Base-by-base conservation (phyloP, 2,329 filamentous ascomycete species). In the Rhynchosporium secalis region DNA sequence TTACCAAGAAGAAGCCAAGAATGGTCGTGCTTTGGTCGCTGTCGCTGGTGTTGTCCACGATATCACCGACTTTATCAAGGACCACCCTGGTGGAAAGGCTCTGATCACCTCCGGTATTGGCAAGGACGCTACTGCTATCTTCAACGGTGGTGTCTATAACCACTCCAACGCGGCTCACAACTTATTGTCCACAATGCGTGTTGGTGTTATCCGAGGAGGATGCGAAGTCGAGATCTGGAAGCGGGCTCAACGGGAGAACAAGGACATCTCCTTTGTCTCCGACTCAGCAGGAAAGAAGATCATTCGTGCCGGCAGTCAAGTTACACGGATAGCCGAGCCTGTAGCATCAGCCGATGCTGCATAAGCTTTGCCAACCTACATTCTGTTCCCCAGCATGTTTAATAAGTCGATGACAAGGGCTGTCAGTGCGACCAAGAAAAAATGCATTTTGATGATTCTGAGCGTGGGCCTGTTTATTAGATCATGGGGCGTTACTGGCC, bases 151-250 rank as follows among this genome's bases (percentile, higher is more conserved):
- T 78, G 89, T 96, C 65, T 96, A 96, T 80, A 85, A 89, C 76
- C 91, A 96, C 81, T 92, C 88, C 75, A 96, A 96, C 78, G 91
- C 90, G 61, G 91, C 91, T 41, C 91, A 96, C 82, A 96, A 96
- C 79, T 78, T 95, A 65, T 83, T 96, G 66, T 92, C 89, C 7
- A 95, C 90, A 69, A 95, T 95, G 90, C 85, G 91, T 70, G 87
- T 95, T 13, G 91, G 90, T 76, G 91, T 96, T 55, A 88, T 96
- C 67, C 89, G 90, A 58, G 91, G 91, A 67, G 91, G 91, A 48
- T 92, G 90, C 75, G 91, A 95, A 76, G 91, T 96, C 33, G 91
- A 96, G 82, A 92, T 95, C 77, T 96, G 91, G 91, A 95, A 95
- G 85, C 88, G 90, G 47, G 86, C 89, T 61, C 89, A 93, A 76